Percentiles rank a stretch among this genome's conserved stretches.
phyloP scores from a whole-genome alignment of 306 rosid species.

The Vigna unguiculata region DNA sequence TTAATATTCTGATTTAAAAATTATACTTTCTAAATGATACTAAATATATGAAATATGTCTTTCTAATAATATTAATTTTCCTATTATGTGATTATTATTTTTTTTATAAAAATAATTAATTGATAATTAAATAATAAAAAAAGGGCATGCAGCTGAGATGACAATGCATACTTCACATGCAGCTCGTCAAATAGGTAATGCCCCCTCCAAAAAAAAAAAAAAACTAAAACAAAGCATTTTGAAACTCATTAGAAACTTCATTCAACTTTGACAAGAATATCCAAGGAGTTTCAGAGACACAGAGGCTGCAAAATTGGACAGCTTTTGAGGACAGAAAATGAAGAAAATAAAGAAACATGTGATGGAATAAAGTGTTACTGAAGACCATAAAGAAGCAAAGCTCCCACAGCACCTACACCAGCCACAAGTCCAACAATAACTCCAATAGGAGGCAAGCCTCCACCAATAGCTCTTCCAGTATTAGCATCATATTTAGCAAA shows the following conservation, averaged over 20 bases:
- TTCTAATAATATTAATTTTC: no score
- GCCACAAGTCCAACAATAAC: conserved; percentile 84
- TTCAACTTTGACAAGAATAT: conserved; percentile 30
- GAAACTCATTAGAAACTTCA: conserved; percentile 36
- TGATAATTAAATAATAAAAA: no score
- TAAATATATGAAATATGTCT: no score
- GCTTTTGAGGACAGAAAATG: conserved; percentile 30
- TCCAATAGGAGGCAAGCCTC: conserved; percentile 90
- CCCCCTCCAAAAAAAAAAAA: background rate
- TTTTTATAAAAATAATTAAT: no score
- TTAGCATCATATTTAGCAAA: conserved; percentile 83
- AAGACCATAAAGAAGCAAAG: conserved; percentile 96
- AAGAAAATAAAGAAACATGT: background rate
- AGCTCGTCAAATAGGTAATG: no score
- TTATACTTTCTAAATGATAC: no score
- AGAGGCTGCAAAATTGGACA: conserved; percentile 23
- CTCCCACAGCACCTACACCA: conserved; percentile 88
- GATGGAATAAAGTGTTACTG: conserved; percentile 58
- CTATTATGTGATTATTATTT: no score
- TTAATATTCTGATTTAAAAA: no score
- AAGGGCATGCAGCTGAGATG: no score
- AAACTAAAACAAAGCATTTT: background rate
- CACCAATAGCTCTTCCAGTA: conserved; percentile 85
- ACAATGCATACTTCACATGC: no score
- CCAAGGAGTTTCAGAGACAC: conserved; percentile 22